These are phyloP conservation scores for Microbotryum lychnidis-dioicae DNA, from an alignment of 1,284 basidiomycete genomes.

Conservation along the genomic window DNA sequence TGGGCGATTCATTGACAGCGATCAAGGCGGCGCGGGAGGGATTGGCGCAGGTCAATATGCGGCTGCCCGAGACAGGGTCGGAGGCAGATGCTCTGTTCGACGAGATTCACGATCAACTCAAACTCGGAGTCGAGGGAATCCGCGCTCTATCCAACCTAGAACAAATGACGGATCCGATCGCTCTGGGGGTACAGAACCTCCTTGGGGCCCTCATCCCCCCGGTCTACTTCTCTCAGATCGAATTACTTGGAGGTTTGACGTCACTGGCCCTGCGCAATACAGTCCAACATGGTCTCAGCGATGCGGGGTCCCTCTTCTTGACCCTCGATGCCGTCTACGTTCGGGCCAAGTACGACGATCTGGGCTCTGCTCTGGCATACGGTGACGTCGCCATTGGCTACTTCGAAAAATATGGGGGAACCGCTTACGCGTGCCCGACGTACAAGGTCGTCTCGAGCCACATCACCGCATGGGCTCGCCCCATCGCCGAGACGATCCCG, in stretches of 20 bases:
- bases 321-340: slow-evolving; percentile 26
- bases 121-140: background rate
- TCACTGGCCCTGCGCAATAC: slow-evolving; percentile 13
- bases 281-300: slow-evolving; percentile 17
- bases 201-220: slow-evolving; percentile 26
- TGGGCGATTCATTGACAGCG: slow-evolving; percentile 15
- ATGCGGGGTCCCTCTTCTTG: slow-evolving; percentile 22
- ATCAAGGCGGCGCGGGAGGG: slow-evolving; percentile 22
- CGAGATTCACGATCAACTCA: background rate
- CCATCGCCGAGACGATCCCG: slow-evolving; percentile 11
- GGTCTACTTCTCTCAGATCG: slow-evolving; percentile 28
- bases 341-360: slow-evolving; percentile 5
- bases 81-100: slow-evolving; percentile 3
- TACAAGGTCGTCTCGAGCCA: slow-evolving; percentile 28
- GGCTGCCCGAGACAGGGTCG: slow-evolving; percentile 7
- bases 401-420: slow-evolving; percentile 20
- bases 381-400: slow-evolving; percentile 19
- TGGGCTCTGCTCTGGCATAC: slow-evolving; percentile 8
- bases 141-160: slow-evolving; percentile 1
- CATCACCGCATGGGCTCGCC: slow-evolving; percentile 15
- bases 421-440: slow-evolving; percentile 24
- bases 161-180: slow-evolving; percentile 7
- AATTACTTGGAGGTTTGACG: slow-evolving; percentile 23
- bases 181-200: slow-evolving; percentile 14
- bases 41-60: slow-evolving; percentile 13